Evolutionary conservation across 202 grass and related monocot species (phyloP), one percentile per base, ranked within the genome.

Genomic region (Carex sylvatica): DNA sequence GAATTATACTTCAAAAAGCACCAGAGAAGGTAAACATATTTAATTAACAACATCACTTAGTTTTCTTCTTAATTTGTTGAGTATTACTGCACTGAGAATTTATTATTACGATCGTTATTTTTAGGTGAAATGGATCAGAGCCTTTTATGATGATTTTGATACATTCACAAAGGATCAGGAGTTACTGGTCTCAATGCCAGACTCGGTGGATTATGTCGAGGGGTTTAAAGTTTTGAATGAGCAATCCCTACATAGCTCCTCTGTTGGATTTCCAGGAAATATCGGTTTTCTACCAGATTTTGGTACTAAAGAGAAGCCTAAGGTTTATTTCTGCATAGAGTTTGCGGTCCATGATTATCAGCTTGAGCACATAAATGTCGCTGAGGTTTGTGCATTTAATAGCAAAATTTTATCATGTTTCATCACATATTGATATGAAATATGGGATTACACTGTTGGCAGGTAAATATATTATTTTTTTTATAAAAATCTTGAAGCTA

Each of bases 141-240:
- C 92, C 88, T 98, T 94, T 84, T 98, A 98, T 83, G 90, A 98
- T 87, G 88, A 98, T 85, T 98, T 98, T 60, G 70, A 73, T 78
- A 86, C 80, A 58, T 98, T 98, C 84, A 94, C 79, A 65, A 79
- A 76, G 58, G 92, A 98, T 75, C 92, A 98, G 69, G 92, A 98
- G 85, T 23, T 94, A 81, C 81, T 98, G 82, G 52, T 94, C 52
- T 94, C 95, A 60, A 91, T 93, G 89, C 88, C 90, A 60, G 87
- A 94, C 65, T 82, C 74, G 82, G 88, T 98, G 51, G 95, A 98
- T 91, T 98, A 98, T 73, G 85, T 93, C 42, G 95, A 98, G 85
- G 95, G 95, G 54, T 98, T 94, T 86, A 93, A 91, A 28, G 87
- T 98, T 61, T 75, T 94, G 54, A 98, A 93, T 68, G 86, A 93